These are phyloP conservation scores for Chytriomyces hyalinus DNA, from an alignment of 192 early-diverging fungal genomes.

Conservation along the genomic window DNA sequence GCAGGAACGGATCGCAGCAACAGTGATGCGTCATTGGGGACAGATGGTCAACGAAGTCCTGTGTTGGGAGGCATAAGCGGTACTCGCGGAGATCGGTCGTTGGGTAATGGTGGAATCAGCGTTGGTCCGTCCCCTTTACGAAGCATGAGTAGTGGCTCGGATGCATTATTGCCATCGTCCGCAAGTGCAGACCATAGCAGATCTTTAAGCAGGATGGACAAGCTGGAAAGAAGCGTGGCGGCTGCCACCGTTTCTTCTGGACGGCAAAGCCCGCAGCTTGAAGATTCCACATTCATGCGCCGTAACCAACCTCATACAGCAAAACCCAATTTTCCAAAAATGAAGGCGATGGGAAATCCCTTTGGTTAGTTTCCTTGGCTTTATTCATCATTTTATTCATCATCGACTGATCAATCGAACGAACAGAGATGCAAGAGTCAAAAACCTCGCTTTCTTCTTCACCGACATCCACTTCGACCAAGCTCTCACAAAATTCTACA, in stretches of 20 bases:
- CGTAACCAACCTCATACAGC: background rate
- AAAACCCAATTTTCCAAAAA: constrained; percentile 13
- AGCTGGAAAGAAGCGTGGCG: too few species aligned
- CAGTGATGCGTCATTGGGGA: background rate
- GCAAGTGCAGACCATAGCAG: too few species aligned
- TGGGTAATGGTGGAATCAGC: too few species aligned
- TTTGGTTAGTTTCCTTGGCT: constrained; percentile 1
- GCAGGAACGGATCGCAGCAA: background rate
- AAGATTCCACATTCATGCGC: constrained; percentile 22
- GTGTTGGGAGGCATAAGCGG: background rate
- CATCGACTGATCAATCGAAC: background rate
- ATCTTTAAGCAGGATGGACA: too few species aligned
- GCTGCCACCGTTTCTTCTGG: background rate
- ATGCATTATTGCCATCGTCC: too few species aligned
- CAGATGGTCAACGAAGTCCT: background rate
- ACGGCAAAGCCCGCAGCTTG: background rate
- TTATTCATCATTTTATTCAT: background rate
- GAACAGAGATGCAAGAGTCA: background rate
- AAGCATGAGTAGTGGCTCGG: too few species aligned
- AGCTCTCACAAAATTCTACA: background rate
- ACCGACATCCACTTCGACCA: background rate
- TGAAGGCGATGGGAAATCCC: background rate
- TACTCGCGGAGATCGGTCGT: background rate
- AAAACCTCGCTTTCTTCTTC: background rate
- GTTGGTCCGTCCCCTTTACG: too few species aligned